A percentile compares a stretch with the other conserved stretches of the same genome.
These are phyloP conservation scores for Melampsora americana DNA, from an alignment of 1,284 basidiomycete genomes.

Conservation along the genomic window DNA sequence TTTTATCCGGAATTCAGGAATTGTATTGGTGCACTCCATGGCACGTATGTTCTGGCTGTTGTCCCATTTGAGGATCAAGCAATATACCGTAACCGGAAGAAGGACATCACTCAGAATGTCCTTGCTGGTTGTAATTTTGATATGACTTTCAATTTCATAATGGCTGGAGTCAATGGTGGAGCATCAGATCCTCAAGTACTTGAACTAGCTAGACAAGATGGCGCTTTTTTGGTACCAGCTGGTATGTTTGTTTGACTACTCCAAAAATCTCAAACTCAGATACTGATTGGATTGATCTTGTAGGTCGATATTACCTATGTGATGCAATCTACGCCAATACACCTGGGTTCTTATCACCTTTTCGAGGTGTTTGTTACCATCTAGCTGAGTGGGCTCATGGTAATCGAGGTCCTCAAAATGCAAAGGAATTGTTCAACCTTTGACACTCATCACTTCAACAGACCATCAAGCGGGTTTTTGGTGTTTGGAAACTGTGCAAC, in stretches of 20 bases:
- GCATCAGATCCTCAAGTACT: slow-evolving; percentile 52
- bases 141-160: slow-evolving; percentile 53
- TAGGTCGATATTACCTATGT: no score
- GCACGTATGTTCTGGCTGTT: slow-evolving; percentile 50
- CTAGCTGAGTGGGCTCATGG: slow-evolving; percentile 54
- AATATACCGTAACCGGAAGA: slow-evolving; percentile 51
- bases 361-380: slow-evolving; percentile 55
- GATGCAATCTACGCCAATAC: no score
- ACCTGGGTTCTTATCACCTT: no score
- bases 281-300: no score
- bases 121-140: slow-evolving; percentile 52
- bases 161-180: slow-evolving; percentile 56
- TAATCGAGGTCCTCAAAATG: no score
- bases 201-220: slow-evolving; percentile 49
- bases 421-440: no score
- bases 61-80: slow-evolving; percentile 45
- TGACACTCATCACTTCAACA: no score
- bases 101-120: slow-evolving; percentile 51
- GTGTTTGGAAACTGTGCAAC: no score
- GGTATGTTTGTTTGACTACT: not conserved
- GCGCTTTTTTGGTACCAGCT: slow-evolving; percentile 5
- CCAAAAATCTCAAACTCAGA: slow-evolving; percentile 46
- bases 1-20: slow-evolving; percentile 51
- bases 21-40: slow-evolving; percentile 53
- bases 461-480: no score